phyloP scores from a whole-genome alignment of 805 yeast species.

The Barnettozyma wickerhamii region DNA sequence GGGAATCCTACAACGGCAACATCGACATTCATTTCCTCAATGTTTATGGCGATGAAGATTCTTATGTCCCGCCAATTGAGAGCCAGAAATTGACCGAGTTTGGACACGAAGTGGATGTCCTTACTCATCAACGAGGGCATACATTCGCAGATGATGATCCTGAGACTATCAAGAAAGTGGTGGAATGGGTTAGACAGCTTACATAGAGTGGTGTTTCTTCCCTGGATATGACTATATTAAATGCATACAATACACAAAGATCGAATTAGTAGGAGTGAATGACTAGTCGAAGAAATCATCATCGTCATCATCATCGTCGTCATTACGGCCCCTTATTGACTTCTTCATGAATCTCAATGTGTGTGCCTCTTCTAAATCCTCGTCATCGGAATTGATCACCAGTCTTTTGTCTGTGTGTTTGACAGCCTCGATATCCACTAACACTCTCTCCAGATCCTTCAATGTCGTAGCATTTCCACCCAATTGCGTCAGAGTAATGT shows the following conservation, averaged over 20 bases:
- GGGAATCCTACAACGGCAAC: background rate
- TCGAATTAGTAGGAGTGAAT: too few relatives aligned
- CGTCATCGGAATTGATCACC: conserved; percentile 53
- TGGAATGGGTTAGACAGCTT: conserved; percentile 9
- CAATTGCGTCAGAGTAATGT: conserved; percentile 70
- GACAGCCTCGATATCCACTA: conserved; percentile 66
- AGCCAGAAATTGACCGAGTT: conserved; percentile 4
- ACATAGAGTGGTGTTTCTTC: background rate
- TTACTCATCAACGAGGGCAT: conserved; percentile 10
- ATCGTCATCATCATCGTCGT: conserved; percentile 38
- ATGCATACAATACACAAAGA: background rate
- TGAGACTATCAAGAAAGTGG: conserved; percentile 1
- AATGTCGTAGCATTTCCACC: conserved; percentile 78
- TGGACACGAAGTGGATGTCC: background rate
- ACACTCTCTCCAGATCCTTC: conserved; percentile 66
- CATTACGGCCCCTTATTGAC: conserved; percentile 42
- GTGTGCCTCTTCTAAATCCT: conserved; percentile 52
- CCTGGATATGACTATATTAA: background rate
- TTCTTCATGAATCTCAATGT: conserved; percentile 53
- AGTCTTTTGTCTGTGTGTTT: conserved; percentile 65
- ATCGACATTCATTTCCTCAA: conserved; percentile 6
- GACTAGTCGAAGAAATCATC: conserved; percentile 49
- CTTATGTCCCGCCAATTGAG: conserved; percentile 7
- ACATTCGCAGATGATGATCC: conserved; percentile 13
- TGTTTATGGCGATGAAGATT: conserved; percentile 12